Evolutionary conservation across 148 eudicot species (phyloP), one percentile per base, ranked within the genome.

Genomic region (Silene conica): DNA sequence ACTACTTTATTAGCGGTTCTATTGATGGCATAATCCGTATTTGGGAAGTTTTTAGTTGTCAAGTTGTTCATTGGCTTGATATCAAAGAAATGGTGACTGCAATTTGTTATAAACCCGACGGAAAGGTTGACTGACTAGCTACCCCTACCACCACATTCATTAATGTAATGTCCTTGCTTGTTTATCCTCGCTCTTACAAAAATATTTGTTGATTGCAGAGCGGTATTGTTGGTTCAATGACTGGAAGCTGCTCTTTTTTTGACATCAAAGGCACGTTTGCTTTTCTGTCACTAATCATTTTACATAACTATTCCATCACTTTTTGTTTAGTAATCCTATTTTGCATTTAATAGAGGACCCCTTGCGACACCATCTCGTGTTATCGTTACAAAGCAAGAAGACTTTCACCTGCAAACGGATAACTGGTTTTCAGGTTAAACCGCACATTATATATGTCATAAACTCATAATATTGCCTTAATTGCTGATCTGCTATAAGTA

Each of bases 1-100:
- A 82, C 74, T 85, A 79, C 60, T 95, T 95, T 85, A 95, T 95
- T 62, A 92, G 93, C 23, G 97, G 97, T 64, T 95, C 97, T 57
- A 89, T 95, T 65, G 98, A 95, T 80, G 98, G 96, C 13, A 90
- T 90, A 81, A 83, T 92, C 23, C 98, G 98, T 45, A 83, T 95
- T 14, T 95, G 98, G 98, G 85, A 86, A 61, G 83, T 90, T 67
- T 74, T 66, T 56, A 80, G 80, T 10, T 79, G 87, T 75, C 87
- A 83, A 66, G 98, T 95, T 65, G 78, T 90, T 75, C 90, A 90
- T 72, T 95, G 98, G 98, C 82, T 79, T 67, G 98, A 95, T 78
- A 79, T 84, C 71, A 86, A 82, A 80, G 98, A 92, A 67, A 95
- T 95, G 20, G 92, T 95, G 13, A 92, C 97, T 77, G 98, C 97